These are phyloP conservation scores for Prosopis cineraria DNA, from an alignment of 306 rosid species.

Conservation along the genomic window DNA sequence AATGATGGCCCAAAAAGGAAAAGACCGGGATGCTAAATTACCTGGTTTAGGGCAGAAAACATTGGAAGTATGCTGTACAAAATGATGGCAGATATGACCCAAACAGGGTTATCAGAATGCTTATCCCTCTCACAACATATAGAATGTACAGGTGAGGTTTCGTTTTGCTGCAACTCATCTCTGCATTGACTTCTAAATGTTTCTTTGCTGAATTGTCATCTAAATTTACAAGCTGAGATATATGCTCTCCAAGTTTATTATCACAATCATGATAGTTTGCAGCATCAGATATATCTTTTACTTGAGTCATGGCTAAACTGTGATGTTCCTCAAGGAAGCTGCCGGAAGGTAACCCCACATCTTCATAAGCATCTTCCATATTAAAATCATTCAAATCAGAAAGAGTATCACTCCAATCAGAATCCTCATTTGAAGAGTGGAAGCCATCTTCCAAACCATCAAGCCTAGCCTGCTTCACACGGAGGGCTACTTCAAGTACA, in stretches of 20 bases:
- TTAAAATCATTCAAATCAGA: slow-evolving; percentile 77
- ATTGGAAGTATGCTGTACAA: slow-evolving; percentile 31
- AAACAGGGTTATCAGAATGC: slow-evolving; percentile 33
- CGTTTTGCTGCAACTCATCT: slow-evolving; percentile 38
- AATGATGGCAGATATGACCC: slow-evolving; percentile 35
- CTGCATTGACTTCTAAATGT: slow-evolving; percentile 36
- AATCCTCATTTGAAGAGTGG: slow-evolving; percentile 43
- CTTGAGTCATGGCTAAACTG: slow-evolving; percentile 41
- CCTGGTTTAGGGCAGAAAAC: slow-evolving; percentile 45
- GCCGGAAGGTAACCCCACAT: slow-evolving; percentile 62
- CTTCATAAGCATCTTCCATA: slow-evolving; percentile 75
- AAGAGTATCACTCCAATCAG: slow-evolving; percentile 61
- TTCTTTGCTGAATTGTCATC: slow-evolving; percentile 38
- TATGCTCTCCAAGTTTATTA: slow-evolving; percentile 31
- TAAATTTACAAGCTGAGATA: slow-evolving; percentile 38
- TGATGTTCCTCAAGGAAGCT: slow-evolving; percentile 34
- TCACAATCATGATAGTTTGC: slow-evolving; percentile 36
- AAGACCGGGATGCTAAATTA: slow-evolving; percentile 33
- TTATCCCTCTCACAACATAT: slow-evolving; percentile 45
- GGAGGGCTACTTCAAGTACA: slow-evolving; percentile 78
- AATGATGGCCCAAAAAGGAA: slow-evolving; percentile 26
- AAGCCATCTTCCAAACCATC: slow-evolving; percentile 52
- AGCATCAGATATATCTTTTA: slow-evolving; percentile 48
- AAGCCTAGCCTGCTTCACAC: slow-evolving; percentile 70
- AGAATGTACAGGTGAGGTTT: slow-evolving; percentile 34